Evolutionary conservation across 1,284 basidiomycete genomes (phyloP), one percentile per base, ranked within the genome.

Genomic region (Apiotrichum laibachii): DNA sequence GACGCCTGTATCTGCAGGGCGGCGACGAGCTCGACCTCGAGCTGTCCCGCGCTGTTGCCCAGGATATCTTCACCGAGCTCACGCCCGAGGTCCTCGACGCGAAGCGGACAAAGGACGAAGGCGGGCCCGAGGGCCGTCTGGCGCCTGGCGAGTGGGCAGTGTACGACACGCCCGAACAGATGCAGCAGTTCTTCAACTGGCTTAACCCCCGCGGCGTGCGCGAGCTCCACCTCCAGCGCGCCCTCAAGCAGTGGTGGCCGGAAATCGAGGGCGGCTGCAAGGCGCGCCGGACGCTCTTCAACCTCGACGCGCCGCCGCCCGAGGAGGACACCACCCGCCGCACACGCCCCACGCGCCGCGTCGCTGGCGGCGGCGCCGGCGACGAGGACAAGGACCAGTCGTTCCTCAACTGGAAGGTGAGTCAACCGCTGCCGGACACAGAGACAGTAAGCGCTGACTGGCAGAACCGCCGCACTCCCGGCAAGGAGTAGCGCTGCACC

Each of bases 141-240:
- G 82, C 79, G 13, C 79, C 86, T 21, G 87, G 86, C 56, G 88
- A 95, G 68, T 99, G 95, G 95, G 93, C 85, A 11, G 86, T 86
- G 33, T 97, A 90, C 79, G 87, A 89, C 55, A 87, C 90, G 62
- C 77, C 88, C 7, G 91, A 96, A 69, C 87, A 92, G 89, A 77
- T 96, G 58, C 87, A 90, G 48, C 85, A 87, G 63, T 89, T 92
- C 67, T 77, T 90, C 50, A 83, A 85, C 4, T 98, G 94, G 94
- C 82, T 99, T 21, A 94, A 97, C 71, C 82, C 86, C 22, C 92
- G 92, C 77, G 96, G 95, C 9, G 84, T 87, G 52, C 86, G 94
- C 50, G 95, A 98, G 76, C 79, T 88, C 45, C 86, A 88, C 37
- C 82, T 98, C 55, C 89, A 90, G 77, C 87, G 87, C 58, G 79